These are phyloP conservation scores for Corynespora cassiicola DNA, from an alignment of 2,329 filamentous ascomycete genomes.

Conservation along the genomic window DNA sequence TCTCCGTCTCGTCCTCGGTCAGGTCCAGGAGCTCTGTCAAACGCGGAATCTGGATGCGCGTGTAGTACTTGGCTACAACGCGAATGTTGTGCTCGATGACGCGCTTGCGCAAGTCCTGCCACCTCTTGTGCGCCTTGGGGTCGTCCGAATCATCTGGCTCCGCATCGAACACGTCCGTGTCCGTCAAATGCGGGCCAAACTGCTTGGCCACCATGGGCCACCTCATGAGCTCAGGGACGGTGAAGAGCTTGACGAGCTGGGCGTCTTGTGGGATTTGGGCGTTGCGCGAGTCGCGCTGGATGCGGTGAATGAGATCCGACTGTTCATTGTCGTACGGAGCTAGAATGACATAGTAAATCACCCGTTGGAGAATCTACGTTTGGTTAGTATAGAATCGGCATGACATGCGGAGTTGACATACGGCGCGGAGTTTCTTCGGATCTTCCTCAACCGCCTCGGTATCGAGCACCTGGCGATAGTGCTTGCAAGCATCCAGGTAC, in stretches of 20 bases:
- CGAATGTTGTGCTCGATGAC: slow-evolving; percentile 99
- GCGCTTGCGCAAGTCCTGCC: slow-evolving; percentile 94
- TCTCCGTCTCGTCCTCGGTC: slow-evolving; percentile 94
- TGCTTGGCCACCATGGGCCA: slow-evolving; percentile 92
- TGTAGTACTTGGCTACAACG: slow-evolving; percentile 98
- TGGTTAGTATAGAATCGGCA: slow-evolving; percentile 44
- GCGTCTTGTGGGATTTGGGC: slow-evolving; percentile 79
- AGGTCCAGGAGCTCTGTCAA: slow-evolving; percentile 91
- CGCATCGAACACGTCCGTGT: slow-evolving; percentile 87
- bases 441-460: slow-evolving; percentile 95
- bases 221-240: slow-evolving; percentile 94
- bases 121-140: slow-evolving; percentile 82
- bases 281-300: slow-evolving; percentile 85
- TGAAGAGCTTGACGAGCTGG: slow-evolving; percentile 91
- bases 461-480: slow-evolving; percentile 95
- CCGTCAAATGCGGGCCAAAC: slow-evolving; percentile 86
- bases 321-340: slow-evolving; percentile 98
- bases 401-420: slow-evolving; percentile 60
- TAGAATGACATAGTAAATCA: slow-evolving; percentile 97
- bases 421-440: slow-evolving; percentile 81
- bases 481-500: slow-evolving; percentile 96
- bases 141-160: slow-evolving; percentile 70
- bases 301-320: slow-evolving; percentile 92
- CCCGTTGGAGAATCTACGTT: slow-evolving; percentile 80
- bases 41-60: slow-evolving; percentile 90